phyloP scores from a whole-genome alignment of 805 yeast species.

The Metschnikowia colocasiae region DNA sequence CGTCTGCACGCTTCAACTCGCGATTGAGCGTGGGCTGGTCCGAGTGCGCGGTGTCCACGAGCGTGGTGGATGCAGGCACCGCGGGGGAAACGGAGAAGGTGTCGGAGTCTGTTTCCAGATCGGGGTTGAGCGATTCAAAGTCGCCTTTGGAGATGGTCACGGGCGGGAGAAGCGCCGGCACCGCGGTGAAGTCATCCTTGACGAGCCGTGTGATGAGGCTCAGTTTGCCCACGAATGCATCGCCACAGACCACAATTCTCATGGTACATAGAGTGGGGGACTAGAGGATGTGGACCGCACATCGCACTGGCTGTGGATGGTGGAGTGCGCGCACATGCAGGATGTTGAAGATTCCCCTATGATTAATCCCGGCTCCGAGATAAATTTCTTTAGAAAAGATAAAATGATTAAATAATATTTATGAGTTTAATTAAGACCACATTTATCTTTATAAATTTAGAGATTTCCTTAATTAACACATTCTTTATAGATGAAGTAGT shows the following conservation, averaged over 20 bases:
- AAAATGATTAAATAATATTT: too few species aligned
- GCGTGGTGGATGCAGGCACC: conserved; percentile 51
- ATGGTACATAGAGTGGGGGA: conserved; percentile 22
- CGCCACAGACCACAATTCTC: conserved; percentile 90
- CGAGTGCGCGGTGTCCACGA: conserved; percentile 76
- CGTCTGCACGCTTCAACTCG: conserved; percentile 82
- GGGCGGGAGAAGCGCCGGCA: conserved; percentile 78
- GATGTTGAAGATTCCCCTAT: too few species aligned
- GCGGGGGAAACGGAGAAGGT: conserved; percentile 21
- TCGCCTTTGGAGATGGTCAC: conserved; percentile 69
- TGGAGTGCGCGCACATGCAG: too few species aligned
- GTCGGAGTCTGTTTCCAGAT: conserved; percentile 9
- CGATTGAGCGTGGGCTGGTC: conserved; percentile 59
- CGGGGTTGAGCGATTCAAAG: conserved; percentile 42
- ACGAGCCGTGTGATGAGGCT: conserved; percentile 75
- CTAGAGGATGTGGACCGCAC: background rate
- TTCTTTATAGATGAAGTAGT: too few species aligned
- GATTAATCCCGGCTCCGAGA: too few species aligned
- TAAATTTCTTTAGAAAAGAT: too few species aligned
- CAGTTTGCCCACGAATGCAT: conserved; percentile 85
- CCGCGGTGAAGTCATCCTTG: conserved; percentile 74
- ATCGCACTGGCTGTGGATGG: background rate
- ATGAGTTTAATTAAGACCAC: too few species aligned
- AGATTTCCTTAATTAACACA: too few species aligned
- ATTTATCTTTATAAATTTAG: too few species aligned